Evolutionary conservation across 148 eudicot species (phyloP).

Genomic region (Chenopodium formosanum): DNA sequence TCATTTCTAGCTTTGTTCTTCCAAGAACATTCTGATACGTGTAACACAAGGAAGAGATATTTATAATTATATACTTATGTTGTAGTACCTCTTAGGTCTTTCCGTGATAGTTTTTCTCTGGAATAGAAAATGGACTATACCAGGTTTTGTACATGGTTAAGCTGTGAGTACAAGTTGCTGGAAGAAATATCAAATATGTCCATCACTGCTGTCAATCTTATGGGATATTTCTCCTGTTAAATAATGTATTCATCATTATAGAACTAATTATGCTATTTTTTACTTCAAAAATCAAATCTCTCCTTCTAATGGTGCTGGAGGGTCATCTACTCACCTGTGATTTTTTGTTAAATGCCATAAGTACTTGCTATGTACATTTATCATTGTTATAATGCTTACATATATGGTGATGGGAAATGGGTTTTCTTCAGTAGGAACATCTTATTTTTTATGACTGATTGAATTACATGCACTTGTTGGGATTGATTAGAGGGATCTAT

Average conservation of each 20-base stretch:
- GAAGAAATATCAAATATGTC: not conserved
- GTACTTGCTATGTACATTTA: not conserved
- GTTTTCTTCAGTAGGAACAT: not conserved
- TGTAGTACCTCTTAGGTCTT: not conserved
- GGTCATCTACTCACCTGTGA: too few relatives aligned
- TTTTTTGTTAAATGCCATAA: not conserved
- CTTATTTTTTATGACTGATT: not conserved
- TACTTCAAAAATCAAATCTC: not conserved
- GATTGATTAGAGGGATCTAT: not conserved
- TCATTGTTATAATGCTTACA: constrained; percentile 5
- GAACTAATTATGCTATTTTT: not conserved
- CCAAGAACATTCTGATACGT: not conserved
- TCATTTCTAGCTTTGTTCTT: not conserved
- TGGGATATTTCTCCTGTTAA: not conserved
- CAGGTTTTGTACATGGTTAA: not conserved
- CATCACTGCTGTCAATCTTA: not conserved
- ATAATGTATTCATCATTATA: not conserved
- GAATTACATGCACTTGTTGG: not conserved
- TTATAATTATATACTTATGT: not conserved
- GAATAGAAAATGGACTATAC: not conserved
- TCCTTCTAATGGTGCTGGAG: not conserved
- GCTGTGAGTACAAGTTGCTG: not conserved
- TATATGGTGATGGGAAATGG: not conserved
- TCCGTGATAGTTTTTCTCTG: not conserved
- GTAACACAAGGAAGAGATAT: too few relatives aligned